These are phyloP conservation scores for Circinella umbellata DNA, from an alignment of 371 early-diverging fungal genomes.

Conservation along the genomic window DNA sequence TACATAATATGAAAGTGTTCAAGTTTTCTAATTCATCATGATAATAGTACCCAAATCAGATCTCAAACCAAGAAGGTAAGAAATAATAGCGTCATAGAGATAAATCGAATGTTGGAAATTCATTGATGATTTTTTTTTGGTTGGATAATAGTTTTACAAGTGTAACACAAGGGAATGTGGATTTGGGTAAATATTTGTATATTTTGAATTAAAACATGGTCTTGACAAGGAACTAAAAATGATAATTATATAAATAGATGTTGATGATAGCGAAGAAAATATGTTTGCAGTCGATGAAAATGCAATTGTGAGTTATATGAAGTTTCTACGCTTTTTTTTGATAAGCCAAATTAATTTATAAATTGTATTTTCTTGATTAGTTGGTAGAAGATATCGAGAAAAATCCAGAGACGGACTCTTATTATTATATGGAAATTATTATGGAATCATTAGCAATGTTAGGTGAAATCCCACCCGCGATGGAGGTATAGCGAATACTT, in stretches of 20 bases:
- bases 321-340: no score
- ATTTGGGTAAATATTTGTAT: background rate
- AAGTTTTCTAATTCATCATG: no score
- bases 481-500: slow-evolving; percentile 56
- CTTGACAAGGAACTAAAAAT: no score
- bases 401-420: slow-evolving; percentile 91
- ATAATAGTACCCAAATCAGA: slow-evolving; percentile 50
- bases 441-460: slow-evolving; percentile 81
- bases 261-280: slow-evolving; percentile 21
- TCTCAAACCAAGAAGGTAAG: slow-evolving; percentile 39
- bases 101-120: no score
- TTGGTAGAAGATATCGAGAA: slow-evolving; percentile 73
- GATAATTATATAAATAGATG: background rate
- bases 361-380: slow-evolving; percentile 32
- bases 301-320: slow-evolving; percentile 35
- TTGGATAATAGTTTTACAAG: slow-evolving; percentile 12
- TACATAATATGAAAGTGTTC: no score
- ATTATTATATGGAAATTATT: slow-evolving; percentile 85
- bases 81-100: background rate
- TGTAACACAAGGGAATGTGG: background rate
- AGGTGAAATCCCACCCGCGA: slow-evolving; percentile 78
- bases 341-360: background rate
- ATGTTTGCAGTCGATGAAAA: slow-evolving; percentile 45
- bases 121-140: no score
- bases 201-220: background rate